Conservation (phyloP, 768 basidiomycete species). For the Boletus sp. region DNA sequence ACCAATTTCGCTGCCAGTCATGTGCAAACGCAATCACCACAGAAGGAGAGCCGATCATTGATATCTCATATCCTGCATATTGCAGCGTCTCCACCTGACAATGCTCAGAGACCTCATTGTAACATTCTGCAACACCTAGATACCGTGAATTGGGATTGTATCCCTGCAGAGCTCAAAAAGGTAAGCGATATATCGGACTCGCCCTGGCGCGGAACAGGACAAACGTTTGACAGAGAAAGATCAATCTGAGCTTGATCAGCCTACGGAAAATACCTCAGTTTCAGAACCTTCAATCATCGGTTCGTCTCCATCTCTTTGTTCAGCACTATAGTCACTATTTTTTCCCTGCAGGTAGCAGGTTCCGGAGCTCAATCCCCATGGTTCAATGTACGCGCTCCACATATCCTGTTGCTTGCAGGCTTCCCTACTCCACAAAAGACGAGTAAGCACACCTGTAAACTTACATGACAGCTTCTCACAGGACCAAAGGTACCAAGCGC, state of each 20-base stretch:
- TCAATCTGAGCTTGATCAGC: slow-evolving; percentile 52
- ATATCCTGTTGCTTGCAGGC: slow-evolving; percentile 48
- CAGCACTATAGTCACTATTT: neutral
- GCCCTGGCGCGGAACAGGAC: neutral
- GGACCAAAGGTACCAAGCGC: slow-evolving; percentile 40
- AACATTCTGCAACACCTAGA: slow-evolving; percentile 52
- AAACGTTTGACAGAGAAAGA: slow-evolving; percentile 47
- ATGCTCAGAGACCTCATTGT: slow-evolving; percentile 50
- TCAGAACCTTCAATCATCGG: slow-evolving; percentile 49
- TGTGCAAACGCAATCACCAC: slow-evolving; percentile 20
- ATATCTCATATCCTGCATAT: slow-evolving; percentile 59
- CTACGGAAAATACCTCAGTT: slow-evolving; percentile 47
- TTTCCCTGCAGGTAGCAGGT: slow-evolving; percentile 33
- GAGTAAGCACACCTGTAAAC: slow-evolving; percentile 23
- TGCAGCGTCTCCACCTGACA: slow-evolving; percentile 56
- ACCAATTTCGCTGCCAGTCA: slow-evolving; percentile 12
- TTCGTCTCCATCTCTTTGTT: slow-evolving; percentile 28
- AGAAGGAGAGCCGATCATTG: slow-evolving; percentile 29
- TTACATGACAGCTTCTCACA: slow-evolving; percentile 10
- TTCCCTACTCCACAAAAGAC: slow-evolving; percentile 38
- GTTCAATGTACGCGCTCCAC: slow-evolving; percentile 50
- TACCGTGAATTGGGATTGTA: slow-evolving; percentile 54
- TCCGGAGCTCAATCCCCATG: slow-evolving; percentile 45
- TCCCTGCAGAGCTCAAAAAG: slow-evolving; percentile 62
- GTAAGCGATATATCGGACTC: slow-evolving; percentile 30